Evolutionary conservation across 768 basidiomycete species (phyloP), one percentile per base, ranked within the genome.

Genomic region (Naganishia randhawae): DNA sequence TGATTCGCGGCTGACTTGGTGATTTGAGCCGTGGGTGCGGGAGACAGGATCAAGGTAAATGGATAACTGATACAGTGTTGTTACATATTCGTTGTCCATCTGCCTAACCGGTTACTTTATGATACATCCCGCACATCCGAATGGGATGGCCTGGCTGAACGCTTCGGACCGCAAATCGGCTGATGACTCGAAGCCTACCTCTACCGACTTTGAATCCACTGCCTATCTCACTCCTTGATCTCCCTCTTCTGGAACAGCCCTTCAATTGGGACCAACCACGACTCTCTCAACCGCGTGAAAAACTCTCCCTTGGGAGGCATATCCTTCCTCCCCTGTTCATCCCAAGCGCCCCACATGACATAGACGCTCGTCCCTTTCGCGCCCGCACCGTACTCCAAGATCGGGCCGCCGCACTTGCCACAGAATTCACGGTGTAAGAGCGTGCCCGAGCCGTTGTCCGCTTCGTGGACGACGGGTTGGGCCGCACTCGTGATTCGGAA

Each of bases 191-290:
- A n/a, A n/a, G n/a, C n/a, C n/a, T n/a, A n/a, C n/a, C n/a, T n/a
- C n/a, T n/a, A n/a, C n/a, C n/a, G n/a, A n/a, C n/a, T n/a, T n/a
- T n/a, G n/a, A n/a, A n/a, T n/a, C n/a, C n/a, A n/a, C n/a, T n/a
- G n/a, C n/a, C n/a, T n/a, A n/a, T n/a, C 45, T 13, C 13, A 61
- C 57, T 61, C 57, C 37, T 61, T 61, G 37, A 42, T 61, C 37
- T 61, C 57, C 57, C 13, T 61, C 39, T 61, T 61, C 57, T 61
- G 57, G 32, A 61, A 61, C 37, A 61, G 19, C 22, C 57, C 57
- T 25, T 17, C 35, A 22, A 61, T n/a, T 9, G 57, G 57, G 0
- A n/a, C 57, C 57, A 61, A 61, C 57, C 57, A 61, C 37, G 41
- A n/a, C 39, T 61, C 57, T 39, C 57, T 61, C 37, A 25, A 10